Evolutionary conservation across 257 asterid genomes (phyloP).

Genomic region (Misopates orontium): DNA sequence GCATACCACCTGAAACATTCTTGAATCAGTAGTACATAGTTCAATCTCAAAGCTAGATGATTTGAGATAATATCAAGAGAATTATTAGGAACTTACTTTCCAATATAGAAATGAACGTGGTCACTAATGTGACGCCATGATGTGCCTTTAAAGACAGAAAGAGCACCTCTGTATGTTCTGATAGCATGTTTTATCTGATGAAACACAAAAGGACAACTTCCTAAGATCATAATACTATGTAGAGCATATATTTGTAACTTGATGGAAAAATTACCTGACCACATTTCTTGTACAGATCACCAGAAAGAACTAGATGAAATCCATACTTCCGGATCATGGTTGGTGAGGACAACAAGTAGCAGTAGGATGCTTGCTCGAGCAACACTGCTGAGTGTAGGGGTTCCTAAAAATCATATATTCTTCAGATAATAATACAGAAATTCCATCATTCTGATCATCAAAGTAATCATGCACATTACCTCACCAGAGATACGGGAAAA

Average conservation of each 20-base stretch:
- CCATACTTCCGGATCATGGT: conserved; percentile 89
- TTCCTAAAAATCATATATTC: conserved; percentile 52
- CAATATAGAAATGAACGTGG: conserved; percentile 95
- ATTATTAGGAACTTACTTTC: conserved; percentile 63
- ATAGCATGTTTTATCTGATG: conserved; percentile 92
- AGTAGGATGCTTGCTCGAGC: conserved; percentile 99
- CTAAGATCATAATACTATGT: conserved; percentile 28
- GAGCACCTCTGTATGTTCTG: conserved; percentile 90
- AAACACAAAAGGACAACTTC: conserved; percentile 28
- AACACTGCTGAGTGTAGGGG: conserved; percentile 89
- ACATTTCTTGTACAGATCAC: conserved; percentile 92
- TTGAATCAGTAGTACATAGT: conserved; percentile 30
- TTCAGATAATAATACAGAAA: conserved; percentile 43
- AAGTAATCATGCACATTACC: conserved; percentile 66
- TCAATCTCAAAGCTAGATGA: conserved; percentile 2
- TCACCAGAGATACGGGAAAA: conserved; percentile 98
- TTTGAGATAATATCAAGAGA: conserved; percentile 11
- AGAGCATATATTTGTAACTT: conserved; percentile 16
- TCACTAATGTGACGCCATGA: conserved; percentile 90
- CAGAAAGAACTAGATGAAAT: conserved; percentile 96
- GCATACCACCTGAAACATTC: conserved; percentile 89
- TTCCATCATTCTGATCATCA: conserved; percentile 26
- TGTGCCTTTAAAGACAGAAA: conserved; percentile 80
- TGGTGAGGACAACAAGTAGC: conserved; percentile 84
- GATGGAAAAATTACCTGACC: conserved; percentile 68